phyloP scores from a whole-genome alignment of 2,329 filamentous ascomycete genomes.

The Cryoendolithus antarcticus region DNA sequence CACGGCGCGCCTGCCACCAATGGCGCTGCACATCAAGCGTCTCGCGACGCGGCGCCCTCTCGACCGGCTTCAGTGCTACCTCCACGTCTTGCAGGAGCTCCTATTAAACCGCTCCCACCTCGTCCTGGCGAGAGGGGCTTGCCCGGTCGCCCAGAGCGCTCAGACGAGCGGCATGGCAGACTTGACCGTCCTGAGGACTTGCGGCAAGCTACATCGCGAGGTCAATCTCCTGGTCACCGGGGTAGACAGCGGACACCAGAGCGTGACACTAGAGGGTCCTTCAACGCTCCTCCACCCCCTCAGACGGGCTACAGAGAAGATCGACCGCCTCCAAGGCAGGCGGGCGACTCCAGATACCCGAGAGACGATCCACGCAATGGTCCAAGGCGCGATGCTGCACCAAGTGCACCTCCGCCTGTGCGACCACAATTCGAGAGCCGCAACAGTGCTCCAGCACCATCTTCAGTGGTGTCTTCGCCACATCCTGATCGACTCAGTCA shows the following conservation, averaged over 20 bases:
- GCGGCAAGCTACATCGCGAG: slow-evolving; percentile 21
- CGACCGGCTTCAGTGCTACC: too few relatives aligned
- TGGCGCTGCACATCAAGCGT: too few relatives aligned
- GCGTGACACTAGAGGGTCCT: slow-evolving; percentile 7
- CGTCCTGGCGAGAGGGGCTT: slow-evolving; percentile 14
- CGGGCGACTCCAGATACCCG: background rate
- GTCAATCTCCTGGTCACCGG: slow-evolving; percentile 29
- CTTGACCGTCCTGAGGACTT: slow-evolving; percentile 31
- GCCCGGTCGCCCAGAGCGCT: slow-evolving; percentile 14
- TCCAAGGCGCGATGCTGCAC: slow-evolving; percentile 1
- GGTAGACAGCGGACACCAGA: slow-evolving; percentile 28
- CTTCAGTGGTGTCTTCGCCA: background rate
- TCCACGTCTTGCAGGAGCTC: too few relatives aligned
- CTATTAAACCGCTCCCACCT: too few relatives aligned
- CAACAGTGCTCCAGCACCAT: background rate
- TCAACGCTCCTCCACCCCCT: too few relatives aligned
- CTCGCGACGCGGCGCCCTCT: too few relatives aligned
- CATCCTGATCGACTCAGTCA: slow-evolving; percentile 2
- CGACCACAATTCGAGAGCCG: slow-evolving; percentile 3
- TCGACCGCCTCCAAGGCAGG: background rate
- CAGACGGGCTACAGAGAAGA: too few relatives aligned
- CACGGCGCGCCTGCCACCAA: too few relatives aligned
- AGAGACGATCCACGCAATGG: slow-evolving; percentile 2
- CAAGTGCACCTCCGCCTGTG: background rate
- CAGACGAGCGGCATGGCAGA: slow-evolving; percentile 29